Base-by-base conservation (phyloP, 1,284 basidiomycete species). In the Pseudomicrostroma phylloplanum region DNA sequence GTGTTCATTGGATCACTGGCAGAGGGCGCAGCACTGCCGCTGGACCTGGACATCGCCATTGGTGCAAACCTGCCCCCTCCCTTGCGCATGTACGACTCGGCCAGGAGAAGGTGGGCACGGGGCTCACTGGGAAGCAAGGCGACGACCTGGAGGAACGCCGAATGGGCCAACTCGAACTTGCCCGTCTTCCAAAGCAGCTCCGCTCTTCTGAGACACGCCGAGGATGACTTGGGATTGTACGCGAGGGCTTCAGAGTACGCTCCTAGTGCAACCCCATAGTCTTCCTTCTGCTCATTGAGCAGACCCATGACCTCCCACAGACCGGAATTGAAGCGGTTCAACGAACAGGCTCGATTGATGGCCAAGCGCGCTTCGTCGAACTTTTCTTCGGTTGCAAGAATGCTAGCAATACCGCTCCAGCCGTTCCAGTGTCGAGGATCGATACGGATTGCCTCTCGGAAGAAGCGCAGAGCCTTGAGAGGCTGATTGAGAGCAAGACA, bases 341-440 rank as follows among this genome's bases (percentile, higher is more conserved):
- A 57, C 3, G 53, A 54, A 23, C 74, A 66, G 26, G 76, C 76
- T 57, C 67, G 62, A 23, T 67, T 63, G 59, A 74, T 60, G 57
- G 70, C 67, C 59, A 73, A 69, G 55, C 68, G 61, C 13, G 76
- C 76, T 48, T 67, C 66, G 51, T 67, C 69, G 41, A 65, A 65
- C 19, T 74, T 66, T 11, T 69, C 71, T 11, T 69, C 62, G 11
- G 65, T 64, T 42, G 76, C 48, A 56, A 71, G 73, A 41, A 74
- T 67, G 8, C 71, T 69, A 0, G 74, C 77, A 1, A 79, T 58
- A 1, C 76, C 77, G 11, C 74, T 72, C 62, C 71, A 75, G 1
- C 70, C 77, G 54, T 79, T 79, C 75, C 75, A 79, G 58, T 77
- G 77, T 26, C 73, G 58, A 23, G 64, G 60, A 46, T 77, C 75